Percentiles rank a stretch among this genome's conserved stretches.
Conservation (phyloP, 2,329 filamentous ascomycete species). For the Microcyclosporella mali region DNA sequence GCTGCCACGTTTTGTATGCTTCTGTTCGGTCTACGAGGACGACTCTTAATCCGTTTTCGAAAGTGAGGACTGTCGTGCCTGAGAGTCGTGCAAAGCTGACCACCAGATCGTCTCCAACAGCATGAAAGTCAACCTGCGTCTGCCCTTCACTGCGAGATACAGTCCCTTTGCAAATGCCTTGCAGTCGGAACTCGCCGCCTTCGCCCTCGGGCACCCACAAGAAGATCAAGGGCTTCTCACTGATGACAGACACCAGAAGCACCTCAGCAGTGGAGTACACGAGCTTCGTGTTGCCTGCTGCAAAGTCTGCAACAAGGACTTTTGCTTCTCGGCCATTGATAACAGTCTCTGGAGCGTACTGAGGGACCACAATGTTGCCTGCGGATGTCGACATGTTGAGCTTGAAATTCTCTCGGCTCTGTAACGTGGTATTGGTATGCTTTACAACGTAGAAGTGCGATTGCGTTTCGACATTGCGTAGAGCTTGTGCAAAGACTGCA, state of each 20-base stretch:
- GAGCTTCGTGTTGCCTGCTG: slow-evolving; percentile 46
- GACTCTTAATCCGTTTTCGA: slow-evolving; percentile 34
- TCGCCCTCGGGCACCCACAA: slow-evolving; percentile 37
- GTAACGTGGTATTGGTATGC: slow-evolving; percentile 49
- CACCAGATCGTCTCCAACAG: background rate
- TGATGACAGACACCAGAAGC: slow-evolving; percentile 39
- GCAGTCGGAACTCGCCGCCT: slow-evolving; percentile 36
- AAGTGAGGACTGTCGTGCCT: slow-evolving; percentile 12
- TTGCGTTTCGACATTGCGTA: slow-evolving; percentile 53
- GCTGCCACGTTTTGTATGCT: slow-evolving; percentile 37
- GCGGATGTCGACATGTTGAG: slow-evolving; percentile 52
- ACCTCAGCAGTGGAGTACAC: slow-evolving; percentile 54
- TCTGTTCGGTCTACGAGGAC: slow-evolving; percentile 34
- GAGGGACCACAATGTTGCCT: slow-evolving; percentile 51
- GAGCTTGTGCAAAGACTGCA: slow-evolving; percentile 48
- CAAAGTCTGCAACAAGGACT: slow-evolving; percentile 56
- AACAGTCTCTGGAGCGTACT: slow-evolving; percentile 42
- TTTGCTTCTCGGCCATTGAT: slow-evolving; percentile 58
- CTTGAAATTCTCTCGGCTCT: slow-evolving; percentile 48
- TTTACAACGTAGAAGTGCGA: slow-evolving; percentile 55
- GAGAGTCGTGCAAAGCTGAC: background rate
- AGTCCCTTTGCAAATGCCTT: background rate
- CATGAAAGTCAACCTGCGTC: background rate
- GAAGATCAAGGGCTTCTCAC: slow-evolving; percentile 34
- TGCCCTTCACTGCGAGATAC: background rate